Evolutionary conservation across 2,329 filamentous ascomycete genomes (phyloP).

Genomic region (Hortaea werneckii): DNA sequence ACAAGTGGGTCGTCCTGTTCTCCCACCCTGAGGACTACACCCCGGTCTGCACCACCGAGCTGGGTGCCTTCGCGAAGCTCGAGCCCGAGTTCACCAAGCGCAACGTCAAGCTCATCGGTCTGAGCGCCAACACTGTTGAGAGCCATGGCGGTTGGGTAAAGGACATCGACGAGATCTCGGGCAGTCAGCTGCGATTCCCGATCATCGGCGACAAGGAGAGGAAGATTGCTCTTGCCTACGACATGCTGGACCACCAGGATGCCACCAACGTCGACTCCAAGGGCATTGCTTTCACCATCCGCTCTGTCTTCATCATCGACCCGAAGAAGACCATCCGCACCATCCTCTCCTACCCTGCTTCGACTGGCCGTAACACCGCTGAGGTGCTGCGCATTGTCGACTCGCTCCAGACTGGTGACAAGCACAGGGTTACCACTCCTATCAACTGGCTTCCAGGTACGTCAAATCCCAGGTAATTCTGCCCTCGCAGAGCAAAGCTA

Average conservation of each 20-base stretch:
- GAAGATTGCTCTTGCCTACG: conserved; percentile 41
- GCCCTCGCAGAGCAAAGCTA: neutral
- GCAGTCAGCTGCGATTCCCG: conserved; percentile 39
- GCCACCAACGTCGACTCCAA: conserved; percentile 50
- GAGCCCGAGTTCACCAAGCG: conserved; percentile 55
- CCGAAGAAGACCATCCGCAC: conserved; percentile 54
- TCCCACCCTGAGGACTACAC: conserved; percentile 57
- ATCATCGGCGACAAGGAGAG: conserved; percentile 46
- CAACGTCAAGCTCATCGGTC: conserved; percentile 52
- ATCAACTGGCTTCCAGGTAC: conserved; percentile 51
- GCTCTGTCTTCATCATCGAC: conserved; percentile 56
- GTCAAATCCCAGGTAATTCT: neutral
- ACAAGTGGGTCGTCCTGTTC: conserved; percentile 62
- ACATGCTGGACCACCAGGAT: conserved; percentile 45
- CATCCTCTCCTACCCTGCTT: conserved; percentile 53
- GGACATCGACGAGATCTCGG: conserved; percentile 43
- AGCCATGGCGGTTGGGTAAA: conserved; percentile 43
- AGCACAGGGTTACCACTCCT: conserved; percentile 49
- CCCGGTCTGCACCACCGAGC: conserved; percentile 51
- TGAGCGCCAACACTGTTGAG: conserved; percentile 42
- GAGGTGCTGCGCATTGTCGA: conserved; percentile 44
- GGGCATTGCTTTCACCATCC: conserved; percentile 53
- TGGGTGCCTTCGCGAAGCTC: conserved; percentile 54
- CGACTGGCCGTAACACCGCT: conserved; percentile 47
- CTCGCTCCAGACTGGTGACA: conserved; percentile 47